A percentile compares a stretch with the other conserved stretches of the same genome.
Conservation (phyloP, 2,329 filamentous ascomycete species). For the Pyrenochaeta sp. region DNA sequence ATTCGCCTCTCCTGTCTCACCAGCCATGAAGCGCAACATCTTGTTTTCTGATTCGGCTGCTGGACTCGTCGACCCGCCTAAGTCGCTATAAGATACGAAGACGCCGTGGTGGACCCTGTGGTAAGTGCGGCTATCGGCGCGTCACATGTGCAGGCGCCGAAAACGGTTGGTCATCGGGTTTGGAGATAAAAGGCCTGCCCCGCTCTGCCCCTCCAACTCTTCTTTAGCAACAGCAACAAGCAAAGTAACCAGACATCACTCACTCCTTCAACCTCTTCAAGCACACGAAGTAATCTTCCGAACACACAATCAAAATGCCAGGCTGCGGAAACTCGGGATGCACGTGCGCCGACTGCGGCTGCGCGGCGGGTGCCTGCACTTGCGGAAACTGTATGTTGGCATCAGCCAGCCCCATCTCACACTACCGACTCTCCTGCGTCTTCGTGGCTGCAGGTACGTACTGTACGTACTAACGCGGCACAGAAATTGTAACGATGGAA, state of each 20-base stretch:
- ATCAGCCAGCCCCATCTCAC: background rate
- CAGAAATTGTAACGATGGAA: conserved; percentile 2
- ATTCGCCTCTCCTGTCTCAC: conserved; percentile 16
- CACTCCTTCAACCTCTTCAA: conserved; percentile 9
- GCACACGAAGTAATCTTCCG: conserved; percentile 13
- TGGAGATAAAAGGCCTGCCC: conserved; percentile 26
- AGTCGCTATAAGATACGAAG: conserved; percentile 8
- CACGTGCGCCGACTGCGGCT: conserved; percentile 47
- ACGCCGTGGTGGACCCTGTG: conserved; percentile 4
- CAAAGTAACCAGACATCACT: conserved; percentile 10
- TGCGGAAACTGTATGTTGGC: conserved; percentile 31
- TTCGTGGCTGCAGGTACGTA: background rate
- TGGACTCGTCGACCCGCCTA: conserved; percentile 10
- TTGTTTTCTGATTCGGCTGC: conserved; percentile 12
- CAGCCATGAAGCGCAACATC: conserved; percentile 4
- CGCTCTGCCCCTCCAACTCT: conserved; percentile 19
- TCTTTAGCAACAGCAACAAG: conserved; percentile 14
- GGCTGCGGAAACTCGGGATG: conserved; percentile 47
- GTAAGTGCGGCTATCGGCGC: conserved; percentile 30
- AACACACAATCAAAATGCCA: conserved; percentile 35
- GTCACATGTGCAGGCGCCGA: conserved; percentile 12
- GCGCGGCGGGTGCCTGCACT: conserved; percentile 42
- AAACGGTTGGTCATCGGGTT: conserved; percentile 16
- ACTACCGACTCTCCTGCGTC: background rate
- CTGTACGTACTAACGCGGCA: background rate